Evolutionary conservation across 2,329 filamentous ascomycete genomes (phyloP).

Genomic region (Colletotrichum sp.): DNA sequence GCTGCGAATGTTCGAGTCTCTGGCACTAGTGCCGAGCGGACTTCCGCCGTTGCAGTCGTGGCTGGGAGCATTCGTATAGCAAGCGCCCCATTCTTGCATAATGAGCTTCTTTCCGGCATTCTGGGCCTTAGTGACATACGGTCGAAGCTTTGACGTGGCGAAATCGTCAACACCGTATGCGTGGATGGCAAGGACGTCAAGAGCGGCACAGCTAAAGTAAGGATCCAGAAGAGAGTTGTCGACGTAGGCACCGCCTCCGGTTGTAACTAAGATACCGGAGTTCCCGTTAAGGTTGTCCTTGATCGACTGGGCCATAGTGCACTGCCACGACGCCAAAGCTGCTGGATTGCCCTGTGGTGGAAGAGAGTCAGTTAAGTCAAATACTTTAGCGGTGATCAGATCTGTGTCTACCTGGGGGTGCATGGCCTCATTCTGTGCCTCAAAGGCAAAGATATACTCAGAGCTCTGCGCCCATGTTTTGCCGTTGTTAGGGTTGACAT

Average conservation of each 20-base stretch:
- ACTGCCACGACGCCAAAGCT: constrained; percentile 25
- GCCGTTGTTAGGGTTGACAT: constrained; percentile 17
- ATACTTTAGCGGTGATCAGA: neutral
- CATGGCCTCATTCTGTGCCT: constrained; percentile 28
- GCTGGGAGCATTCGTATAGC: constrained; percentile 31
- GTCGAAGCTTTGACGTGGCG: constrained; percentile 22
- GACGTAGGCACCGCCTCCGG: constrained; percentile 24
- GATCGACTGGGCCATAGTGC: constrained; percentile 26
- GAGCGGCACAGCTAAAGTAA: constrained; percentile 16
- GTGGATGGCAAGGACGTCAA: constrained; percentile 26
- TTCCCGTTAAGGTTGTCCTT: constrained; percentile 24
- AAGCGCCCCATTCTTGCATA: constrained; percentile 33
- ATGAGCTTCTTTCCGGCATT: constrained; percentile 34
- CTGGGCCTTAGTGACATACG: constrained; percentile 29
- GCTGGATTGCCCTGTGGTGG: constrained; percentile 17
- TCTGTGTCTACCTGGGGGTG: constrained; percentile 12
- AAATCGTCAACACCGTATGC: constrained; percentile 31
- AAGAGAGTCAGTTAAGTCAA: neutral
- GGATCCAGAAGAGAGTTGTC: constrained; percentile 20
- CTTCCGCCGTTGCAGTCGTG: constrained; percentile 27
- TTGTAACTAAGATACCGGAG: constrained; percentile 22
- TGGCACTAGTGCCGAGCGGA: constrained; percentile 5
- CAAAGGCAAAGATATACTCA: constrained; percentile 28
- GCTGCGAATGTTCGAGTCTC: constrained; percentile 29
- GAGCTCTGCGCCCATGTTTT: constrained; percentile 23